Evolutionary conservation across 192 early-diverging fungal genomes (phyloP), one percentile per base, ranked within the genome.

Genomic region (Podila clonocystis): DNA sequence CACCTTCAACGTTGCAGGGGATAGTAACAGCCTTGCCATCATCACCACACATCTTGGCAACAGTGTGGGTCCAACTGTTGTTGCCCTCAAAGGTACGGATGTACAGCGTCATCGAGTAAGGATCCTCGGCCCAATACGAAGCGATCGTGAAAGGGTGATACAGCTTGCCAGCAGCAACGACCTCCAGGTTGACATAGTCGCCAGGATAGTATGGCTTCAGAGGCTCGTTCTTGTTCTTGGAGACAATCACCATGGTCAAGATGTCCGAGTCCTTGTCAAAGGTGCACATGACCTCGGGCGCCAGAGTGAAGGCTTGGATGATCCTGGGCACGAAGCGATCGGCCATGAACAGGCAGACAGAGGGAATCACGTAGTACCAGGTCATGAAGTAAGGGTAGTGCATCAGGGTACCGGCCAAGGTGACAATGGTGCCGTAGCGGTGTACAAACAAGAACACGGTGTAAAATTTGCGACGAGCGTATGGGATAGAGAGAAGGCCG

Each of bases 301-400:
- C 57, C 20, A 70, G 15, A 9, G 58, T 33, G 59, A 59, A 48
- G 9, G 59, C 58, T n/a, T 60, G 57, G 13, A 70, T 61, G 26
- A 70, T 50, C 28, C 26, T 70, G 38, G 68, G 68, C 45, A 70
- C 60, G 68, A 70, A 70, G 2, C 68, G 68, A n/a, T 70, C 68
- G 4, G 58, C 41, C 11, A 70, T 31, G 29, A 62, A 59, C 24
- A 70, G 59, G 20, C 31, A 45, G 11, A 65, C 20, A 12, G 34
- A 45, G 12, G 63, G 63, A 19, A 65, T 20, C n/a, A 34, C 36
- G 48, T 65, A 45, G 48, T 61, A 61, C 59, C 34, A 65, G n/a
- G 48, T 24, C 31, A 65, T 45, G 48, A 24, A 41, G 63, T 49
- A 28, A 15, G 31, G 31, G 28, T n/a, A 45, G 63, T 65, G 31